Base-by-base conservation (phyloP, 306 rosid species). In the Rosa chinensis region DNA sequence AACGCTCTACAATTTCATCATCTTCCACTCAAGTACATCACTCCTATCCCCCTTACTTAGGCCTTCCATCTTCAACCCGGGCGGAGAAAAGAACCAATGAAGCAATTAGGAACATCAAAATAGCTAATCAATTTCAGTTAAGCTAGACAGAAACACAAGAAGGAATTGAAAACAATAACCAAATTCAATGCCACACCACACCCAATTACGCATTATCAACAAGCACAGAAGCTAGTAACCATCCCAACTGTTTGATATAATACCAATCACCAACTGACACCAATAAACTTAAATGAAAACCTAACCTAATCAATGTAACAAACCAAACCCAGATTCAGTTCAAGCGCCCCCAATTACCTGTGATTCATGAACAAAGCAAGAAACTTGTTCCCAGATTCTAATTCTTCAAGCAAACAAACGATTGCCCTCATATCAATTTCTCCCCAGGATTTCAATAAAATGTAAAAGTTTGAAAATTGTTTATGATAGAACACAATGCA, bases 161-260 rank as follows among this genome's bases (percentile, higher is more conserved):
- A 62, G 71, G 47, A 52, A 75, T 55, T 10, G 70, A 77, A 28
- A 45, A 44, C 45, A 59, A 58, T 21, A 56, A n/a, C 9, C 10
- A 58, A 75, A 68, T 23, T 59, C 53, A 39, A 78, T 63, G 70
- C 48, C 23, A 16, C 40, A 64, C 44, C 8, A 39, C n/a, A 28
- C 35, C 71, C 28, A 52, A 77, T 80, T 66, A 40, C 5, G 66
- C 74, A 62, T 20, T 52, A 75, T 64, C 67, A 79, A 66, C 73
- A 69, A 77, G 53, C 52, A 73, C 50, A 25, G 35, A 76, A 68
- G 66, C 62, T 66, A 40, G 25, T 32, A 72, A 67, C 92, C 87
- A 82, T 44, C 86, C 89, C 80, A 89, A 85, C 86, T 69, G 79
- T 83, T 66, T 55, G 74, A 79, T 72, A 74, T 84, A 79, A 87